A percentile compares a stretch with the other conserved stretches of the same genome.
Evolutionary conservation across 768 basidiomycete species (phyloP).

Genomic region (Tricholomella constricta): DNA sequence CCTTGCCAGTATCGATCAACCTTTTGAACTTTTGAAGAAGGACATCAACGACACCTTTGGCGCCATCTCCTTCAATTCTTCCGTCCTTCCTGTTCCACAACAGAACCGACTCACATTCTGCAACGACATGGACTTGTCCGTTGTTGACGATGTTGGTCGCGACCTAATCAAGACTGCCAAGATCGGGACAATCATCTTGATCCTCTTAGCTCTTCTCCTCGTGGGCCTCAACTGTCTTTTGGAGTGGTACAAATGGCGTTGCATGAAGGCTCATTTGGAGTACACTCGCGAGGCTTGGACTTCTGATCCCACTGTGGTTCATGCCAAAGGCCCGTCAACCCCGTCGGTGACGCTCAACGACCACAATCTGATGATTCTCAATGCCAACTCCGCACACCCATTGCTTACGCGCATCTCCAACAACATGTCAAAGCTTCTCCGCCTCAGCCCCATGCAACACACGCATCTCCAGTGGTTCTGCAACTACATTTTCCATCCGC

Average conservation of each 20-base stretch:
- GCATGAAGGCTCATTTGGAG: conserved; percentile 63
- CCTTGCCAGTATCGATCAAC: conserved; percentile 66
- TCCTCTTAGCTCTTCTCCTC: conserved; percentile 70
- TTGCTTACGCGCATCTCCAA: conserved; percentile 68
- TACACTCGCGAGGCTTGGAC: conserved; percentile 77
- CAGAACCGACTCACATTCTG: conserved; percentile 77
- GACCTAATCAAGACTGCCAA: conserved; percentile 81
- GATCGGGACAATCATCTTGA: conserved; percentile 76
- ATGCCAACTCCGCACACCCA: conserved; percentile 69
- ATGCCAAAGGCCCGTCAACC: conserved; percentile 34
- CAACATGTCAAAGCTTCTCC: conserved; percentile 49
- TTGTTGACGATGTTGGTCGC: conserved; percentile 82
- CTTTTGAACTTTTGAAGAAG: conserved; percentile 84
- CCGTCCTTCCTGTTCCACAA: conserved; percentile 74
- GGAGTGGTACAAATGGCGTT: conserved; percentile 90
- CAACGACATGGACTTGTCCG: conserved; percentile 71
- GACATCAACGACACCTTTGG: conserved; percentile 88
- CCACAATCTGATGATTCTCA: conserved; percentile 79
- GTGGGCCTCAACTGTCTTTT: conserved; percentile 72
- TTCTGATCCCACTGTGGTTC: conserved; percentile 65
- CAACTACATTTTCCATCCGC: conserved; percentile 89
- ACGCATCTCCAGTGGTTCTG: conserved; percentile 84
- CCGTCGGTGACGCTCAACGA: conserved; percentile 66
- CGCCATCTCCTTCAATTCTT: conserved; percentile 70
- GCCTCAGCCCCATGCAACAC: conserved; percentile 61